Base-by-base conservation (phyloP, 345 rosid species). In the Clarkia xantiana region DNA sequence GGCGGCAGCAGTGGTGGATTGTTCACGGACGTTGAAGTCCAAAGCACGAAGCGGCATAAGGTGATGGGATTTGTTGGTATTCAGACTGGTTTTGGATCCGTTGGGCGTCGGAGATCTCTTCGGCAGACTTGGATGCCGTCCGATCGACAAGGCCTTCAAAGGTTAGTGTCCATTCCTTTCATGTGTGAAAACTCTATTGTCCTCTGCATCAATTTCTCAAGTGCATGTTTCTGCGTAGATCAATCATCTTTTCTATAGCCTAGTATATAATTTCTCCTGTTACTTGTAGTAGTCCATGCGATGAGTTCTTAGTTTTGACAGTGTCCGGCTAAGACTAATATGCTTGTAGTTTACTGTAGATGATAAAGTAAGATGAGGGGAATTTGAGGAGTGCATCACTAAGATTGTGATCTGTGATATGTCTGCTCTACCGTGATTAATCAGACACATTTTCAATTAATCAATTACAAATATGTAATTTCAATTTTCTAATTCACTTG, bases 41-140 rank as follows among this genome's bases (percentile, higher is more conserved):
- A 43, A 29, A 34, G 47, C 41, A 17, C 36, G 12, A 90, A 78
- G 55, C 74, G 86, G 53, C 83, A 63, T 11, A 81, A 78, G 76
- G 67, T 76, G 53, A 67, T 86, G 36, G 95, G 93, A 13, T 71
- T 86, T 13, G 88, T 86, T 9, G 95, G 95, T 64, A 80, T 80
- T 54, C 86, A 77, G 52, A 86, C 93, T 39, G 77, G 86, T 22
- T 86, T 80, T 49, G 76, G 70, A 0, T 82, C 84, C 0, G 57
- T 11, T 42, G 70, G 68, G 62, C 88, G 86, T 29, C 70, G 93
- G 14, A 62, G 63, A 10, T 60, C 90, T 42, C 60, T 82, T 45
- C 64, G 95, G 56, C 64, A 58, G 22, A 82, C 88, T 34, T 86
- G 93, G 93, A 76, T 86, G 53, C 84, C 95, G 53, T 74, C 86